Conservation (phyloP, 164 flowering plant genomes). For the Magnolia changhungtana region DNA sequence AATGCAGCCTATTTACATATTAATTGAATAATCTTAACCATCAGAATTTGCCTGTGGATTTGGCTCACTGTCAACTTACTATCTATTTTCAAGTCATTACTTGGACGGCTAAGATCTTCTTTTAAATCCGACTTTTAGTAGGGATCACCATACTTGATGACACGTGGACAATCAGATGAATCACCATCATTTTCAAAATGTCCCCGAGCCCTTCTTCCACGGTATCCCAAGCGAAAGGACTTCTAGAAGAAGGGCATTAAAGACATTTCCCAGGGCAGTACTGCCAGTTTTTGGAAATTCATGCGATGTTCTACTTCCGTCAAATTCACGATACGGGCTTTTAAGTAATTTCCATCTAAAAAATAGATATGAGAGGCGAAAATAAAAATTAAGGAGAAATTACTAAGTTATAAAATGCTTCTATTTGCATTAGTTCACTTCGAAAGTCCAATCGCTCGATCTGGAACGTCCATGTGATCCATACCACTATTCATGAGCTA, state of each 20-base stretch:
- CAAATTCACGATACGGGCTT: background rate
- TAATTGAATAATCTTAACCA: background rate
- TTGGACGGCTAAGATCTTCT: background rate
- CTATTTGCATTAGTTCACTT: background rate
- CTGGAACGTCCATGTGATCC: too few relatives aligned
- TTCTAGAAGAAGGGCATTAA: background rate
- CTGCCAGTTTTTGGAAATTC: background rate
- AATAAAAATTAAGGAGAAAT: background rate
- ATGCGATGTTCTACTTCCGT: background rate
- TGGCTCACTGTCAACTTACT: too few relatives aligned
- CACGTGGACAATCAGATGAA: too few relatives aligned
- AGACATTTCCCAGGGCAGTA: background rate
- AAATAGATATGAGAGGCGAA: background rate
- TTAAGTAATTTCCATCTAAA: background rate
- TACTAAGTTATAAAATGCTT: background rate
- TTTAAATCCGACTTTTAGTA: background rate
- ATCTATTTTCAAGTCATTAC: background rate
- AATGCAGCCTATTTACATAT: too few relatives aligned
- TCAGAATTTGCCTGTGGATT: background rate
- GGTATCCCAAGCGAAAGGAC: background rate
- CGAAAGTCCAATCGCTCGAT: background rate
- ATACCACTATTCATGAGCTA: too few relatives aligned
- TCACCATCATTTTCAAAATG: background rate
- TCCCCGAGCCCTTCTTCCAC: background rate
- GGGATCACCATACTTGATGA: background rate